Base-by-base conservation (phyloP, 2,329 filamentous ascomycete genomes). In the Coleophoma eucalyptorum region DNA sequence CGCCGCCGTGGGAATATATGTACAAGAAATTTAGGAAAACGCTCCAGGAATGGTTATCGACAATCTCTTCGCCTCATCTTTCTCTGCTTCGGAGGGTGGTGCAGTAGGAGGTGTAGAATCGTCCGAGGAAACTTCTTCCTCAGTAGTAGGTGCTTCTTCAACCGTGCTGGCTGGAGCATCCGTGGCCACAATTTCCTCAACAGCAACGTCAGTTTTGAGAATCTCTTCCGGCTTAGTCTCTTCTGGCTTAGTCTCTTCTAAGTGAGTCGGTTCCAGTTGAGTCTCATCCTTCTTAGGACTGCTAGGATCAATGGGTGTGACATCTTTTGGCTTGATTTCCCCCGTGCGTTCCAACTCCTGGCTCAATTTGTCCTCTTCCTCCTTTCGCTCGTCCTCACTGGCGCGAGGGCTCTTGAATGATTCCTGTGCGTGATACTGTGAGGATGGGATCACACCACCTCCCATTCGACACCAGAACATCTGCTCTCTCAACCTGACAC, bases 381-480 rank as follows among this genome's bases (percentile, higher is more conserved):
- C 60, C 31, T 54, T 62, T 44, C 60, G 58, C 32, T 62, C 55
- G 49, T 63, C 62, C 34, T 59, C 59, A 47, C 62, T 65, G 4
- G 53, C 38, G n/a, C 61, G 54, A 35, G 62, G 62, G 43, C 59
- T 63, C 21, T 55, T 54, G 5, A 50, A 43, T 11, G 50, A n/a
- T 15, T 63, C 59, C 3, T 47, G 20, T 37, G 61, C 55, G 16
- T 50, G 45, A 43, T 62, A 55, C 18, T 63, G 59, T 13, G 48
- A 33, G 37, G 52, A 50, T 1, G 93, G 94, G 12, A 97, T 73
- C 2, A 99, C 90, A 13, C 94, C 94, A 26, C 92, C 94, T 21
- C 93, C 93, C 48, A 99, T 83, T 50, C 94, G 82, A 46, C 89
- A 84, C 94, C 94, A 99, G 67, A 99, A 99, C 88, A 99, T 96